A percentile compares a stretch with the other conserved stretches of the same genome.
These are phyloP conservation scores for Fusarium pseudograminearum DNA, from an alignment of 2,329 filamentous ascomycete species.

Conservation along the genomic window DNA sequence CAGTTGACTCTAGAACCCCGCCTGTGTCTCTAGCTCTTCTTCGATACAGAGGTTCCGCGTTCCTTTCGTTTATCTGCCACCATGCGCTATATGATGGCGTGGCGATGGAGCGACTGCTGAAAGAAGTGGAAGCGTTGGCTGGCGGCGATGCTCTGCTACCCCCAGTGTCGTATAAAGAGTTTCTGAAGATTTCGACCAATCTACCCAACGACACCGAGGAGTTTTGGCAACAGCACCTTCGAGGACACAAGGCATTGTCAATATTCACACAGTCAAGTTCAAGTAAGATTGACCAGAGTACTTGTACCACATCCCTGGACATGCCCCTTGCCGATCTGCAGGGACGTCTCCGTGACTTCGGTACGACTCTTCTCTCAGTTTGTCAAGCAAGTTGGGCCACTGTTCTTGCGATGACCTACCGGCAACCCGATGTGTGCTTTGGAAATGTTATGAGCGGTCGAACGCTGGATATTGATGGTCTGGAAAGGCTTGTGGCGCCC, in stretches of 20 bases:
- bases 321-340: constrained; percentile 61
- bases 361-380: constrained; percentile 73
- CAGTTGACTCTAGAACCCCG: constrained; percentile 59
- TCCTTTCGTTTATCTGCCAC: constrained; percentile 70
- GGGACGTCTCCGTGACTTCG: constrained; percentile 62
- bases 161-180: constrained; percentile 69
- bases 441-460: constrained; percentile 88
- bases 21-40: constrained; percentile 62
- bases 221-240: constrained; percentile 75
- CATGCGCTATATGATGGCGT: constrained; percentile 90
- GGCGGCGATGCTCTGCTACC: constrained; percentile 59
- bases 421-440: constrained; percentile 79
- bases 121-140: constrained; percentile 75
- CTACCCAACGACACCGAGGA: constrained; percentile 62
- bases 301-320: constrained; percentile 48
- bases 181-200: constrained; percentile 70
- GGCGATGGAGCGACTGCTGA: constrained; percentile 76
- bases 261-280: constrained; percentile 44
- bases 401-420: constrained; percentile 68
- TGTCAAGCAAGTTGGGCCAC: constrained; percentile 80
- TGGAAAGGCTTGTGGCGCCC: constrained; percentile 83
- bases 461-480: constrained; percentile 71
- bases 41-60: constrained; percentile 45
- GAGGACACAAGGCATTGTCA: constrained; percentile 57
- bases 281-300: constrained; percentile 47